A percentile compares a stretch with the other conserved stretches of the same genome.
phyloP scores from a whole-genome alignment of 2,329 filamentous ascomycete species.

The Colletotrichum sublineola region DNA sequence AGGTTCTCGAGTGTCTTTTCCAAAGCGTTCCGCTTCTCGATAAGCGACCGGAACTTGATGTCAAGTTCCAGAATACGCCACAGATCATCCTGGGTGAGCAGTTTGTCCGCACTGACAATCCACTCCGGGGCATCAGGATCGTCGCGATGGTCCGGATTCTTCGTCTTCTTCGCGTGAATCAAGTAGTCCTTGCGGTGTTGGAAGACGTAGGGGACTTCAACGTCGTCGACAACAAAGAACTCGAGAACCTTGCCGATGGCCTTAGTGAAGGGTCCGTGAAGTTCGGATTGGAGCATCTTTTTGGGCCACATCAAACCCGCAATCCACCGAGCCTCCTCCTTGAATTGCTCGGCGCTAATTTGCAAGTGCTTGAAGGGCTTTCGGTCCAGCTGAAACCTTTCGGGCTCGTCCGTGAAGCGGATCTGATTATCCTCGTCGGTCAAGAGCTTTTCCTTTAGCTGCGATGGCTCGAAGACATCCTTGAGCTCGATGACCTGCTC shows the following conservation, averaged over 20 bases:
- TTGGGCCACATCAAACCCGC: slow-evolving; percentile 90
- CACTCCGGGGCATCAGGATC: slow-evolving; percentile 80
- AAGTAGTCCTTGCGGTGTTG: slow-evolving; percentile 98
- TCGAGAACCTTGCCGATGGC: slow-evolving; percentile 93
- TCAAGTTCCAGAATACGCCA: slow-evolving; percentile 97
- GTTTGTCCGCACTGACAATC: slow-evolving; percentile 84
- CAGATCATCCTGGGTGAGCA: slow-evolving; percentile 91
- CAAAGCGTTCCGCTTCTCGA: slow-evolving; percentile 91
- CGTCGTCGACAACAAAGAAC: slow-evolving; percentile 94
- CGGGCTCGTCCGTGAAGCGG: slow-evolving; percentile 88
- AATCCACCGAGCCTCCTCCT: slow-evolving; percentile 93
- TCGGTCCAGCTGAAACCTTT: slow-evolving; percentile 92
- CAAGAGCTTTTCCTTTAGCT: slow-evolving; percentile 92
- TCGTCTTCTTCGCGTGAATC: slow-evolving; percentile 84
- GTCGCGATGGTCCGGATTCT: slow-evolving; percentile 70
- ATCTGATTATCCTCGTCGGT: slow-evolving; percentile 96
- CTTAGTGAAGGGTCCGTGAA: slow-evolving; percentile 86
- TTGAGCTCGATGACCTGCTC: slow-evolving; percentile 92
- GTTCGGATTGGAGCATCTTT: slow-evolving; percentile 79
- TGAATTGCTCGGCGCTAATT: slow-evolving; percentile 85
- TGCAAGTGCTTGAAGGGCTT: slow-evolving; percentile 88
- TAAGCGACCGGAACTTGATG: slow-evolving; percentile 91
- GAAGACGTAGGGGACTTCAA: slow-evolving; percentile 97
- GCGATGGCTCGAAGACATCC: slow-evolving; percentile 97
- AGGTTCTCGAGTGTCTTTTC: slow-evolving; percentile 83